Base-by-base conservation (phyloP, 257 asterid species). In the Scutellaria galericulata region DNA sequence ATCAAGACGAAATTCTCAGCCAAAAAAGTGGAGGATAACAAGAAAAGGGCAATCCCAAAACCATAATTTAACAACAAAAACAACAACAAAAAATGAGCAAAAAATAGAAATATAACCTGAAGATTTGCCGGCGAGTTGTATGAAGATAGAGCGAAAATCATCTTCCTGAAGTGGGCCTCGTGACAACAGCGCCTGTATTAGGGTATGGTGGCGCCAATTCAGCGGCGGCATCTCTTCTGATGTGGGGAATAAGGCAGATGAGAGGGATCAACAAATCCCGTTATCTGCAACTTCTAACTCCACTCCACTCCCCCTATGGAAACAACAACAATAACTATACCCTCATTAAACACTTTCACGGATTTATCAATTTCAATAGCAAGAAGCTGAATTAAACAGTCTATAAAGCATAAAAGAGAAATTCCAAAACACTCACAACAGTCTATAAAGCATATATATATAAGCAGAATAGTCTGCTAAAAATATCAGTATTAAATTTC, bases 121-220 rank as follows among this genome's bases (percentile, higher is more conserved):
- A 48, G 82, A 50, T 83, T 82, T 86, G 6, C 77, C 84, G 8
- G 78, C 76, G 80, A 89, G 59, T 8, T 78, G 83, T 52, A 79
- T 68, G 85, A 91, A 87, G 68, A 88, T 62, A 13, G 90, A 76
- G 70, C 78, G 86, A 64, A 89, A 86, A 5, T 85, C 91, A 18
- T 74, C 59, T 73, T 89, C 89, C 60, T 64, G 77, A 61, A 86
- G 86, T 2, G 97, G 98, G 7, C 98, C 98, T 3, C 90, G 87
- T 9, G 96, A 86, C 45, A 90, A 84, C 18, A 93, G 89, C 20
- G 90, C 68, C 84, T 93, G 98, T 52, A 93, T 83, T 9, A 93
- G 82, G 27, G 96, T 84, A 31, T 93, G 97, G 73, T 87, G 97
- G 71, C 85, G 83, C 97, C 84, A 86, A 69, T 80, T 48, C 65